Evolutionary conservation across 2,329 filamentous ascomycete genomes (phyloP), one percentile per base, ranked within the genome.

Genomic region (Pestalotiopsis sp.): DNA sequence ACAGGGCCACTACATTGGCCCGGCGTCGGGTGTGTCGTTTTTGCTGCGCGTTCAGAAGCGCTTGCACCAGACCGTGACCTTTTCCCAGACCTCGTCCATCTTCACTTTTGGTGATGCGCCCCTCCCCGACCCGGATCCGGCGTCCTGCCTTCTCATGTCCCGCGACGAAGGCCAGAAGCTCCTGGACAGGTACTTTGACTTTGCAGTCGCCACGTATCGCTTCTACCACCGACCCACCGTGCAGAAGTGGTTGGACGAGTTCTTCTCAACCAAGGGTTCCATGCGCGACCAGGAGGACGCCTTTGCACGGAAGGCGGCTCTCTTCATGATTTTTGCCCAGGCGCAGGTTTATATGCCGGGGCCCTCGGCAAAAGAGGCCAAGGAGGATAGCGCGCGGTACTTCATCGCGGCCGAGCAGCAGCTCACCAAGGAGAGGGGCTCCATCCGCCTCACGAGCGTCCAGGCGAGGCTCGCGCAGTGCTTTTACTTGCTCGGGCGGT

Each of bases 21-120:
- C 83, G 3, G 79, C 83, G 0, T 85, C 82, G 1, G 84, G 82
- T 0, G 82, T 82, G 0, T 84, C 83, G 0, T 87, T 87, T 67
- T 76, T 87, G 12, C 79, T 85, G 0, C 78, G 85, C 9, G 83
- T 86, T 1, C 85, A 86, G 74, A 83, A 83, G 69, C 78, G 81
- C 4, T 79, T 87, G 7, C 83, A 82, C 69, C 79, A 83, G 64
- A 80, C 80, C 36, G 71, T 77, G 2, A 72, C 74, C 65, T 77
- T 75, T 65, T 79, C 81, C 4, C 79, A 80, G 25, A 76, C 81
- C 38, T 71, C 79, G 1, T 82, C 83, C 2, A 85, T 86, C 27
- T 85, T 86, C 71, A 82, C 83, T 0, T 85, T 84, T 71, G 85
- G 83, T 13, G 86, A 88, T 72, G 79, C 84, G 17, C 83, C 83